Percentiles rank a stretch among this genome's conserved stretches.
Evolutionary conservation across 2,329 filamentous ascomycete genomes (phyloP).

Genomic region (Alternaria sp.): DNA sequence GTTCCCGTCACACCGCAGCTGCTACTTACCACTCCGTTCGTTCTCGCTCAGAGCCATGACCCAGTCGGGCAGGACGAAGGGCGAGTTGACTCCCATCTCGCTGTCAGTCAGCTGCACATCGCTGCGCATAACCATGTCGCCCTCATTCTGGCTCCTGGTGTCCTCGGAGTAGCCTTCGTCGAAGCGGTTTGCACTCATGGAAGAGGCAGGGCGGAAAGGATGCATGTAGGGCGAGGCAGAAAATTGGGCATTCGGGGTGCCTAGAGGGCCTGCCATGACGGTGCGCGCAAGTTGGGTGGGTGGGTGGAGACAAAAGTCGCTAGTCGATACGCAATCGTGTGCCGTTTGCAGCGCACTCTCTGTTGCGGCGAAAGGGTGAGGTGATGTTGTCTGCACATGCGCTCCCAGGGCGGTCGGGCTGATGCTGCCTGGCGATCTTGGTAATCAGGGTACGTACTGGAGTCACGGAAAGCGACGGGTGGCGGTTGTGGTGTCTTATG

Average conservation of each 20-base stretch:
- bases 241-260: constrained; percentile 38
- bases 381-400: constrained; percentile 5
- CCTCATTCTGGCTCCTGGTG: constrained; percentile 60
- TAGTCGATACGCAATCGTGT: background rate
- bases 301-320: constrained; percentile 9
- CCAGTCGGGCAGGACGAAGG: constrained; percentile 62
- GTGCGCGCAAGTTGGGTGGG: constrained; percentile 13
- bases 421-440: constrained; percentile 26
- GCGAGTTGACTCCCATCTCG: constrained; percentile 44
- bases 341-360: background rate
- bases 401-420: constrained; percentile 5
- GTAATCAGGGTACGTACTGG: constrained; percentile 3
- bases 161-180: constrained; percentile 92
- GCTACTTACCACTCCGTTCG: constrained; percentile 62
- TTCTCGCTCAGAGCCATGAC: constrained; percentile 63
- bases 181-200: constrained; percentile 57
- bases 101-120: constrained; percentile 47
- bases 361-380: constrained; percentile 1
- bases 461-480: constrained; percentile 1
- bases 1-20: background rate
- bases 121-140: constrained; percentile 52
- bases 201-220: constrained; percentile 46
- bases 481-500: background rate
- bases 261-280: constrained; percentile 46
- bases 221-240: constrained; percentile 46